phyloP scores from a whole-genome alignment of 1,139 yeast species.

The Yamadazyma taylorii region DNA sequence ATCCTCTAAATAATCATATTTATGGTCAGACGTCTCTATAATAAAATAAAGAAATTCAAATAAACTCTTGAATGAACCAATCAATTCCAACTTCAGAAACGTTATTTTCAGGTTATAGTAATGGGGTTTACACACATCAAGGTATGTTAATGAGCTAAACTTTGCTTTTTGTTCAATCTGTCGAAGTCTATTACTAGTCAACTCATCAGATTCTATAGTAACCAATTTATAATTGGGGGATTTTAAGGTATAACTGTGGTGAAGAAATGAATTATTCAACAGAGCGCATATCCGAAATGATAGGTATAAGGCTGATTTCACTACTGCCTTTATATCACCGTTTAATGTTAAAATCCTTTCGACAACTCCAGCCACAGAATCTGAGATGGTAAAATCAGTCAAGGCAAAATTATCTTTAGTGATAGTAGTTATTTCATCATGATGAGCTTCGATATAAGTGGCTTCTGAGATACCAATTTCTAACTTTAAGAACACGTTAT shows the following conservation, averaged over 20 bases:
- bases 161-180: slow-evolving; percentile 15
- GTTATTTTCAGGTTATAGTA: slow-evolving; percentile 7
- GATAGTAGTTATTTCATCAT: slow-evolving; percentile 8
- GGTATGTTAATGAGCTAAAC: slow-evolving; percentile 22
- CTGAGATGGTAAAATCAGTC: slow-evolving; percentile 23
- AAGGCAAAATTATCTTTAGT: slow-evolving; percentile 21
- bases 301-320: slow-evolving; percentile 25
- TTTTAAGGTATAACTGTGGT: slow-evolving; percentile 29
- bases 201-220: slow-evolving; percentile 10
- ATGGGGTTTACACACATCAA: slow-evolving; percentile 11
- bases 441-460: slow-evolving; percentile 20
- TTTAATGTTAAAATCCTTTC: slow-evolving; percentile 30
- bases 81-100: slow-evolving; percentile 12
- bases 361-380: slow-evolving; percentile 24
- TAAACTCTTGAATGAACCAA: slow-evolving; percentile 11
- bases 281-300: slow-evolving; percentile 24
- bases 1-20: slow-evolving; percentile 16
- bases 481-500: slow-evolving; percentile 18
- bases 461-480: slow-evolving; percentile 31
- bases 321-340: slow-evolving; percentile 23
- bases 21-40: slow-evolving; percentile 11
- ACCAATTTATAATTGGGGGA: slow-evolving; percentile 26
- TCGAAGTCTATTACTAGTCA: slow-evolving; percentile 11
- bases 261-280: slow-evolving; percentile 24
- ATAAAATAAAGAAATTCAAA: slow-evolving; percentile 15